Base-by-base conservation (phyloP, 176 grass and related monocot genomes). In the Phoenix dactylifera region DNA sequence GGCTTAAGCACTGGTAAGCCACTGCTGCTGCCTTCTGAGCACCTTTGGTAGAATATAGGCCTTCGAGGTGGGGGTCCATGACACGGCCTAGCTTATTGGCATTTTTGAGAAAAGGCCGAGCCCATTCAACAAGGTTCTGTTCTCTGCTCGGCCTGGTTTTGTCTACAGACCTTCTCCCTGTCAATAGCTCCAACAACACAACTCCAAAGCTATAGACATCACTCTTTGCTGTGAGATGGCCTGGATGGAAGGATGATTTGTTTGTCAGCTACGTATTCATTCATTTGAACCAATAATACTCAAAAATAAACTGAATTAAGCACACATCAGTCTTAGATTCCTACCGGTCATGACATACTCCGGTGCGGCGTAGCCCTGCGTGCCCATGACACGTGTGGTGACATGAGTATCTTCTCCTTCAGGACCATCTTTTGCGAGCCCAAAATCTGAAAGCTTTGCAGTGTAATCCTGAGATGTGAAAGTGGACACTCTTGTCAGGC, bases 301-400 rank as follows among this genome's bases (percentile, higher is more conserved):
- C 35, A 44, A 44, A 12, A 44, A 44, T 44, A 4, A 49, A 24
- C n/a, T 6, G 16, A 9, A 20, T 57, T 58, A 17, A 16, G 15
- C 3, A 55, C 1, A 12, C 19, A 17, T 44, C 48, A 16, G 1
- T 15, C 1, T 59, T 7, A 32, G 12, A 55, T 18, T 48, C 54
- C 35, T 57, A 72, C 77, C 77, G 0, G 91, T 95, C 74, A 90
- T 81, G 67, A 95, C 81, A 26, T 95, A 95, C 70, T 95, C 91
- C 0, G 91, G 91, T 0, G 91, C 91, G 0, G 91, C 86, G 18
- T 95, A 95, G 19, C 91, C 91, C 0, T 87, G 77, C 0, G 91
- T 95, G 3, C 90, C 91, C 91, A 95, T 95, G 29, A 95, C 83
- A 50, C 91, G 91, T 0, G 91, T 95, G 6, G 86, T 82, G 67